Percentiles rank a stretch among this genome's conserved stretches.
Evolutionary conservation across 148 eudicot genomes (phyloP).

Genomic region (Dianthus caryophyllus): DNA sequence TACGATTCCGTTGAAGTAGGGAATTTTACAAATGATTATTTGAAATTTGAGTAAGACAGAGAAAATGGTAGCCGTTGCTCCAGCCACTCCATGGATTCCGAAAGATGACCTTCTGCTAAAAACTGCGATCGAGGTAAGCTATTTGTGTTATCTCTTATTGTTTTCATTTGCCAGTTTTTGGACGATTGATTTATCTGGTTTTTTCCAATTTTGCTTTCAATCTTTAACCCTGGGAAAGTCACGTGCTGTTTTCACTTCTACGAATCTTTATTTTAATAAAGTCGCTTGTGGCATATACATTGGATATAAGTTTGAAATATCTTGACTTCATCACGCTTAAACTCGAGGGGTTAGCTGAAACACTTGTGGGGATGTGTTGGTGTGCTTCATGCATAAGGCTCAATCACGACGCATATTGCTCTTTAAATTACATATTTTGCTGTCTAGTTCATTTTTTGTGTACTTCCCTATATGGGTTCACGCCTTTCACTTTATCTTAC

Average conservation of each 20-base stretch:
- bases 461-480: no score
- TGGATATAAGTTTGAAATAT: no score
- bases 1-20: neutral
- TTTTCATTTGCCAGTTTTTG: neutral
- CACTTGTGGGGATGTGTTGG: no score
- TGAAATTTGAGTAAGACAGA: neutral
- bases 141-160: neutral
- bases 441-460: no score
- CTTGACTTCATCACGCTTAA: no score
- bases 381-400: no score
- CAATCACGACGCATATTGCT: no score
- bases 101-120: constrained; percentile 70
- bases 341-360: no score
- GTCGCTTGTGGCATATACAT: neutral
- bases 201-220: neutral
- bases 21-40: neutral
- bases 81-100: constrained; percentile 50
- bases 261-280: neutral
- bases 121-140: constrained; percentile 63
- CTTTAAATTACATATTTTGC: no score
- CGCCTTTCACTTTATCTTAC: no score
- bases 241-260: no score
- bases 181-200: neutral
- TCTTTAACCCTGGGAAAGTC: no score
- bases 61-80: constrained; percentile 54